Percentiles rank a stretch among this genome's conserved stretches.
Conservation (phyloP, 2,329 filamentous ascomycete species). For the Penicillium fuscoglaucum region DNA sequence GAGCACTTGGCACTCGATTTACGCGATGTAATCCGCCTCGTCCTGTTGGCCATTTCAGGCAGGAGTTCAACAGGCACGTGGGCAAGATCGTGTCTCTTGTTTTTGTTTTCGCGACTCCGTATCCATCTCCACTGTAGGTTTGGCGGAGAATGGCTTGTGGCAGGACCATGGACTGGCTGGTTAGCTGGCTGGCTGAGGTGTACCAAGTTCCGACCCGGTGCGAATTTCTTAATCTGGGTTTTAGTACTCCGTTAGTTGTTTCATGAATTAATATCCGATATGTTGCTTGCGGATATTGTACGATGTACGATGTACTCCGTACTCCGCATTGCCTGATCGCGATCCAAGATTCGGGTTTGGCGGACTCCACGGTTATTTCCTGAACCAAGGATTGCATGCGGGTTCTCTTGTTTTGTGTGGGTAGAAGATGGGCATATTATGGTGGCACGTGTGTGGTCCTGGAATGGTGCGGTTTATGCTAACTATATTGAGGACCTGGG, state of each 20-base stretch:
- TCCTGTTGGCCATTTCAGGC: neutral
- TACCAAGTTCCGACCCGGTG: neutral
- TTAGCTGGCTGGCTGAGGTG: neutral
- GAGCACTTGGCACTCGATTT: slow-evolving; percentile 1
- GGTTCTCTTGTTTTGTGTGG: neutral
- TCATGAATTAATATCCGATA: neutral
- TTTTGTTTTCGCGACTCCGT: neutral
- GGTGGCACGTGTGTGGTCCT: neutral
- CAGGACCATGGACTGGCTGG: neutral
- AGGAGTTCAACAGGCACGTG: neutral
- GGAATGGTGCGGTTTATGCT: neutral
- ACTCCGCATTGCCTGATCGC: neutral
- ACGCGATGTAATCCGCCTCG: neutral
- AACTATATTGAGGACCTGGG: neutral
- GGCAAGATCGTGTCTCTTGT: neutral
- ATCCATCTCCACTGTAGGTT: slow-evolving; percentile 2
- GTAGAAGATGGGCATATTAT: neutral
- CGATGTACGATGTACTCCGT: neutral
- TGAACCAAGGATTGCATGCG: neutral
- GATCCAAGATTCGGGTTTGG: neutral
- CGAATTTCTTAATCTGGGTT: neutral
- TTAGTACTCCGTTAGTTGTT: neutral
- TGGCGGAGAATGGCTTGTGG: neutral
- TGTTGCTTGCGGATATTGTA: neutral
- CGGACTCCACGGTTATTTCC: neutral